Evolutionary conservation across 257 asterid genomes (phyloP).

Genomic region (Cruciata laevipes): DNA sequence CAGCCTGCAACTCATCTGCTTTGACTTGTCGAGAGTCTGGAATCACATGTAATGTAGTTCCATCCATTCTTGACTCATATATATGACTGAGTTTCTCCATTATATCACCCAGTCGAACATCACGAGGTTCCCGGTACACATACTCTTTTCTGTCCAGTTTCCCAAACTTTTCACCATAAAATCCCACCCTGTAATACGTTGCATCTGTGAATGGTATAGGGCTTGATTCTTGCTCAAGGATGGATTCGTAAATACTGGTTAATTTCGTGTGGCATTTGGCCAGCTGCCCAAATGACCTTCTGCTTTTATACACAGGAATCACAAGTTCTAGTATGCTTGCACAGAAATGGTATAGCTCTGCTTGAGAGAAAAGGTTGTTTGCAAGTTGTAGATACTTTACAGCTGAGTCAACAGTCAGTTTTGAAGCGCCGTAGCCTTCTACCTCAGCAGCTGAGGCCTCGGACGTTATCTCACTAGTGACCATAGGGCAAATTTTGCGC

Average conservation of each 20-base stretch:
- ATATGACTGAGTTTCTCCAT: conserved; percentile 99
- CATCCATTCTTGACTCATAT: conserved; percentile 85
- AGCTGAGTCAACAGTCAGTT: conserved; percentile 97
- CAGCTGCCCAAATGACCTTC: conserved; percentile 85
- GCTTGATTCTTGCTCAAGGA: conserved; percentile 97
- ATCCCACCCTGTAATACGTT: conserved; percentile 96
- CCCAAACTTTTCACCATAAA: conserved; percentile 86
- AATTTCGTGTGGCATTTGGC: conserved; percentile 96
- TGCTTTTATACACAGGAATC: conserved; percentile 87
- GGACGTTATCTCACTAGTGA: conserved; percentile 61
- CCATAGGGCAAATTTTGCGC: conserved; percentile 98
- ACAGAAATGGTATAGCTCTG: conserved; percentile 99
- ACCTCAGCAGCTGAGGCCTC: conserved; percentile 97
- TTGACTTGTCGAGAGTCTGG: conserved; percentile 98
- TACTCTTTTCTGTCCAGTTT: conserved; percentile 81
- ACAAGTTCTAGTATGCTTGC: conserved; percentile 95
- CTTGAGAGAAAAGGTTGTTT: conserved; percentile 93
- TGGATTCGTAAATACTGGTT: conserved; percentile 87
- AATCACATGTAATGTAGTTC: conserved; percentile 82
- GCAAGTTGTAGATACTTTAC: conserved; percentile 97
- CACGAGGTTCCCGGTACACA: conserved; percentile 93
- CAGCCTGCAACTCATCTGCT: conserved; percentile 84
- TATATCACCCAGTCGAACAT: conserved; percentile 92
- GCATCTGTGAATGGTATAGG: conserved; percentile 97
- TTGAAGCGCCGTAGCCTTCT: conserved; percentile 96